Evolutionary conservation across 768 basidiomycete species (phyloP).

Genomic region (Sporobolomyces pararoseus): DNA sequence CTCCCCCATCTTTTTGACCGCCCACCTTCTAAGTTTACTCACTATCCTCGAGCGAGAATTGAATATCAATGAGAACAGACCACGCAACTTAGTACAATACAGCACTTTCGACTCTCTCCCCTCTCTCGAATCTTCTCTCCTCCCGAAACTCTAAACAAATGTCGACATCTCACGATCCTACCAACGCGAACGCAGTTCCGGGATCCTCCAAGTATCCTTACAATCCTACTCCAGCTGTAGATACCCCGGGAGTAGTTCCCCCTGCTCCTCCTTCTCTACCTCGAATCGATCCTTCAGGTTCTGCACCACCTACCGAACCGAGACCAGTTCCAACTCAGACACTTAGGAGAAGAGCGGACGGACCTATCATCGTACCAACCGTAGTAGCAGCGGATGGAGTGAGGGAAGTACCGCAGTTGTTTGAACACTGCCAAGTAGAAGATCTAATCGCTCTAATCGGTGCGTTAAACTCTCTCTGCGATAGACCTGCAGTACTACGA

Average conservation of each 20-base stretch:
- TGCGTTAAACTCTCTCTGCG: conserved; percentile 49
- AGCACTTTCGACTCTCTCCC: no score
- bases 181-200: conserved; percentile 8
- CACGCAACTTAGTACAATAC: no score
- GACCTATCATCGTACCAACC: conserved; percentile 29
- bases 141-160: conserved; percentile 1
- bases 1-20: no score
- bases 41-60: no score
- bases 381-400: conserved; percentile 30
- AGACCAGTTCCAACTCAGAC: neutral
- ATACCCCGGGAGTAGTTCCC: neutral
- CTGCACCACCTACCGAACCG: neutral
- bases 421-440: conserved; percentile 79
- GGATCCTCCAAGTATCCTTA: conserved; percentile 8
- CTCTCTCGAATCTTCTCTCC: neutral
- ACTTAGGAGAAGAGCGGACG: conserved; percentile 9
- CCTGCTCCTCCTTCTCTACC: neutral
- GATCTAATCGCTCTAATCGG: conserved; percentile 83
- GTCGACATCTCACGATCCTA: conserved; percentile 9
- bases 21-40: no score
- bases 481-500: neutral
- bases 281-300: neutral
- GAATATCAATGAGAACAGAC: no score
- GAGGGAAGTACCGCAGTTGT: conserved; percentile 63
- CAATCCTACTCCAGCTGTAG: neutral